Evolutionary conservation across 257 asterid genomes (phyloP).

Genomic region (Fraxinus pennsylvanica): DNA sequence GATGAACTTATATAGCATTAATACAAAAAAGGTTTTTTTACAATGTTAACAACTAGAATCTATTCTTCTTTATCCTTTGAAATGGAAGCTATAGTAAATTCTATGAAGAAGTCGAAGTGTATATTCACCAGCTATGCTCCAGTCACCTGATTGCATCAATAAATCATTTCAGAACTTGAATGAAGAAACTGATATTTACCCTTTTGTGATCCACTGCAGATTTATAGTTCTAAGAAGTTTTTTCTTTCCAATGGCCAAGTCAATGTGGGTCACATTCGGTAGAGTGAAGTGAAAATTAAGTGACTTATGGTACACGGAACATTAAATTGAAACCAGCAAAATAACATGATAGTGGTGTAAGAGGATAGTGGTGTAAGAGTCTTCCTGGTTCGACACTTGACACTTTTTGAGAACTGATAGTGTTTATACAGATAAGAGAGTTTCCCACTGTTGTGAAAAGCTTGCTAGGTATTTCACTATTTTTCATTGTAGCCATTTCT

Average conservation of each 20-base stretch:
- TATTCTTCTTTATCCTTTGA: slow-evolving; percentile 2
- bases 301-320: neutral
- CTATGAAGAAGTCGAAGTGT: neutral
- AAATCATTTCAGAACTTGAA: neutral
- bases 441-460: neutral
- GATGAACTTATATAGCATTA: neutral
- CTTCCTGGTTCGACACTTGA: neutral
- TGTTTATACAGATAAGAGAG: neutral
- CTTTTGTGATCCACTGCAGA: neutral
- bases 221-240: too few relatives aligned
- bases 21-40: neutral
- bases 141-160: slow-evolving; percentile 10
- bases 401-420: neutral
- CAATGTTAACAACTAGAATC: neutral
- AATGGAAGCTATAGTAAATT: neutral
- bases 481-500: neutral
- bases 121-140: neutral
- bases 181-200: neutral
- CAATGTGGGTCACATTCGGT: neutral
- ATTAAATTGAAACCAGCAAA: neutral
- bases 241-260: neutral
- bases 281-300: neutral
- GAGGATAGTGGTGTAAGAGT: neutral
- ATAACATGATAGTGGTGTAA: slow-evolving; percentile 1
- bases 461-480: neutral